Conservation (phyloP, 257 asterid species). For the Eucommia ulmoides region DNA sequence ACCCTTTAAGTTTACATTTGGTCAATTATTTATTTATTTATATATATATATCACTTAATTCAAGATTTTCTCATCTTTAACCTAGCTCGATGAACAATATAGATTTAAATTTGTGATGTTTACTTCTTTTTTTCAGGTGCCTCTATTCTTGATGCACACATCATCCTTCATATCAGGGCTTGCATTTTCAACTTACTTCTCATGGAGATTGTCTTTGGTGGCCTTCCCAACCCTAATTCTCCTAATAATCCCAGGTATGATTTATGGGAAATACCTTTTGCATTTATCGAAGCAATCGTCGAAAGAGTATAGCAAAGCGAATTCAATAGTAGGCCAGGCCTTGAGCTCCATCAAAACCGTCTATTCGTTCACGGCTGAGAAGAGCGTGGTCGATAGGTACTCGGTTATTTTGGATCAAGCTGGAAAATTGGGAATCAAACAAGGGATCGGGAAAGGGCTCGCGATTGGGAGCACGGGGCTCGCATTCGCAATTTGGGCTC, state of each 20-base stretch:
- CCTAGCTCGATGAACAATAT: too few species aligned
- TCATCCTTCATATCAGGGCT: constrained; percentile 65
- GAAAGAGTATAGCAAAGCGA: constrained; percentile 58
- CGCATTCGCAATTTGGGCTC: constrained; percentile 81
- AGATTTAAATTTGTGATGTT: too few species aligned
- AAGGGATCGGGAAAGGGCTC: constrained; percentile 73
- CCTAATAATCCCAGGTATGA: constrained; percentile 55
- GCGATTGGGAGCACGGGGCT: constrained; percentile 74
- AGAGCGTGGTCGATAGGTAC: constrained; percentile 44
- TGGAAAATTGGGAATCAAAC: constrained; percentile 56
- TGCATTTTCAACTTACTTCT: constrained; percentile 48
- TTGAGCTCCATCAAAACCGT: constrained; percentile 72
- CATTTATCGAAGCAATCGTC: constrained; percentile 38
- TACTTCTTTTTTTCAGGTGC: constrained; percentile 43
- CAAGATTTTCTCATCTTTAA: too few species aligned
- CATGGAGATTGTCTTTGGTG: constrained; percentile 65
- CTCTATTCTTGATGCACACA: constrained; percentile 63
- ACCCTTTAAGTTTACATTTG: too few species aligned
- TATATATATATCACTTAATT: too few species aligned
- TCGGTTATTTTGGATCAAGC: constrained; percentile 42
- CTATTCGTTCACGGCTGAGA: constrained; percentile 78
- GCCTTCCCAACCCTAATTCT: constrained; percentile 58
- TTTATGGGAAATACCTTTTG: constrained; percentile 57
- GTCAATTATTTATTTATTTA: too few species aligned
- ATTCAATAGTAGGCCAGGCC: constrained; percentile 53